These are phyloP conservation scores for Bothia castanella DNA, from an alignment of 1,284 basidiomycete genomes.

Conservation along the genomic window DNA sequence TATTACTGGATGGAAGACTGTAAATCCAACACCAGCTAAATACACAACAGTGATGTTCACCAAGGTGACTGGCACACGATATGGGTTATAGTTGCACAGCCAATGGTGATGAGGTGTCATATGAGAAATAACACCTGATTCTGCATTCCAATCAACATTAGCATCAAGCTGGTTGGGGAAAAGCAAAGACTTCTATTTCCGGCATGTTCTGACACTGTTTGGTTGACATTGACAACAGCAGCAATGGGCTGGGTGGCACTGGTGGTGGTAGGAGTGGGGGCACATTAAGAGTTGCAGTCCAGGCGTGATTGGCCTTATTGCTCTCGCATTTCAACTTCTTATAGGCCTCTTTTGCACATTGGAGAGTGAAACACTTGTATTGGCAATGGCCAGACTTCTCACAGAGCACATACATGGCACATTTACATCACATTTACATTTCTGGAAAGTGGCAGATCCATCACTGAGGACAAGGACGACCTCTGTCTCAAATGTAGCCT, in stretches of 20 bases:
- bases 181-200: conserved; percentile 3
- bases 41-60: neutral
- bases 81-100: conserved; percentile 29
- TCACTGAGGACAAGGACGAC: no score
- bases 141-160: conserved; percentile 25
- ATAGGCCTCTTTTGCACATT: neutral
- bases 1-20: neutral
- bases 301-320: neutral
- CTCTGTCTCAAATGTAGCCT: neutral
- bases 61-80: neutral
- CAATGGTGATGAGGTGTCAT: conserved; percentile 37
- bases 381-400: neutral
- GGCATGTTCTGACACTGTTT: neutral
- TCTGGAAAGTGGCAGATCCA: no score
- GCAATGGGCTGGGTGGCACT: no score
- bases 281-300: no score
- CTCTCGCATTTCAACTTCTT: neutral
- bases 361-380: neutral
- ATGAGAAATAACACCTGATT: conserved; percentile 38
- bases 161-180: conserved; percentile 1
- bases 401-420: neutral
- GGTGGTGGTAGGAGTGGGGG: no score
- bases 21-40: neutral
- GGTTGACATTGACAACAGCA: no score
- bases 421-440: neutral